phyloP scores from a whole-genome alignment of 192 early-diverging fungal genomes.

The Backusella liffmaniae region DNA sequence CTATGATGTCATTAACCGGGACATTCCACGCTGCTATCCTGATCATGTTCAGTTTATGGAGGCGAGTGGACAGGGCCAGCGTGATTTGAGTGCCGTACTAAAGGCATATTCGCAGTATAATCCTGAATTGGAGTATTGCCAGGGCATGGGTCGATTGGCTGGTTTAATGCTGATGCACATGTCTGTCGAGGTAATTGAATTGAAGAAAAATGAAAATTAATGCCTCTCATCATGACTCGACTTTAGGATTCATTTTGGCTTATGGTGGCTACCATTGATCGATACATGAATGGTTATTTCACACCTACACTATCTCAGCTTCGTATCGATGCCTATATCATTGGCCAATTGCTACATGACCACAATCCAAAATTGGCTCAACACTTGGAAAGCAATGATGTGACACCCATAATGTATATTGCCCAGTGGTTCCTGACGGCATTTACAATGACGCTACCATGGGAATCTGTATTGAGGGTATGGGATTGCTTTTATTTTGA shows the following conservation, averaged over 20 bases:
- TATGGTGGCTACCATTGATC: slow-evolving; percentile 71
- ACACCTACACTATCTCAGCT: slow-evolving; percentile 70
- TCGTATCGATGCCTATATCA: slow-evolving; percentile 77
- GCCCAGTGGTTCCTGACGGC: slow-evolving; percentile 94
- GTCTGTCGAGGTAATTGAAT: slow-evolving; percentile 50
- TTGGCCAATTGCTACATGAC: slow-evolving; percentile 72
- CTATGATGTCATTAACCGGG: slow-evolving; percentile 89
- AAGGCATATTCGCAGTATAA: slow-evolving; percentile 90
- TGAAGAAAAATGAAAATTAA: neutral
- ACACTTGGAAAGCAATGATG: slow-evolving; percentile 73
- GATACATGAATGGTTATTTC: slow-evolving; percentile 80
- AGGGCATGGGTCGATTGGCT: slow-evolving; percentile 93
- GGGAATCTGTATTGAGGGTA: slow-evolving; percentile 82
- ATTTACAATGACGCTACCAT: slow-evolving; percentile 85
- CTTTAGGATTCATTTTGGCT: slow-evolving; percentile 86
- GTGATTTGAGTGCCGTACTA: slow-evolving; percentile 74
- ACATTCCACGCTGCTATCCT: slow-evolving; percentile 83
- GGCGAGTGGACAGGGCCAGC: slow-evolving; percentile 67
- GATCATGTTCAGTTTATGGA: slow-evolving; percentile 82
- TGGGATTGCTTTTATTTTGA: slow-evolving; percentile 93
- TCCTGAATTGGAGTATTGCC: slow-evolving; percentile 86
- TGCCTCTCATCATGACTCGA: too few species aligned
- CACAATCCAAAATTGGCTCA: slow-evolving; percentile 64
- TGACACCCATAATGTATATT: slow-evolving; percentile 86
- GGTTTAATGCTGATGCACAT: slow-evolving; percentile 91